phyloP scores from a whole-genome alignment of 768 basidiomycete species.

The Fomitopsis pulvina region DNA sequence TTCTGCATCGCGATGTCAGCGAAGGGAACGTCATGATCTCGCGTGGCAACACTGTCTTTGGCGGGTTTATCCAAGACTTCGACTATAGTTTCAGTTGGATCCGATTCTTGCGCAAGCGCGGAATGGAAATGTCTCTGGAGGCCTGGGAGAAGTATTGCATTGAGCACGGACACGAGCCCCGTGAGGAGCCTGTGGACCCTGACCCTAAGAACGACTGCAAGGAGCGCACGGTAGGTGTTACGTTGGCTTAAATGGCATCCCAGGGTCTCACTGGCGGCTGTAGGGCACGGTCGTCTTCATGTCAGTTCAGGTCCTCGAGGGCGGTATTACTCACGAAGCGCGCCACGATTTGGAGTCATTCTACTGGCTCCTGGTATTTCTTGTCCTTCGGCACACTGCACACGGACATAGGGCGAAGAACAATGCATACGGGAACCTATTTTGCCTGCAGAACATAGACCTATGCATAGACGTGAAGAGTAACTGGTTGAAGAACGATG shows the following conservation, averaged over 20 bases:
- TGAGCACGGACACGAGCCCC: not conserved
- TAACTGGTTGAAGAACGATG: conserved; percentile 1
- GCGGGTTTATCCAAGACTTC: conserved; percentile 4
- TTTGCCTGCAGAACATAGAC: conserved; percentile 24
- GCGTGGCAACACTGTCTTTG: not conserved
- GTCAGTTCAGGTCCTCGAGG: conserved; percentile 1
- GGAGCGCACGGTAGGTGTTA: not conserved
- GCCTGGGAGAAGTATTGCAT: not conserved
- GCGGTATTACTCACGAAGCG: not conserved
- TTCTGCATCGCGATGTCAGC: conserved; percentile 16
- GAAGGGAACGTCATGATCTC: conserved; percentile 15
- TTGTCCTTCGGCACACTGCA: conserved; percentile 5
- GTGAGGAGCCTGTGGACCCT: not conserved
- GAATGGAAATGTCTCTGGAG: not conserved
- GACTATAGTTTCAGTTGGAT: conserved; percentile 6
- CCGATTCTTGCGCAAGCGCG: not conserved
- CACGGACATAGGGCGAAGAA: conserved; percentile 60
- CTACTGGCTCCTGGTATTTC: conserved; percentile 9
- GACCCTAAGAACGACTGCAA: not conserved
- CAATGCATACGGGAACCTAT: conserved; percentile 53
- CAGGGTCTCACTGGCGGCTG: too few relatives aligned
- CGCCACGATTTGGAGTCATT: conserved; percentile 10
- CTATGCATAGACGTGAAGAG: not conserved
- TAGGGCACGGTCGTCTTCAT: conserved; percentile 7
- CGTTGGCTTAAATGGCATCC: not conserved